phyloP scores from a whole-genome alignment of 257 asterid genomes.

The Ligustrum vulgare region DNA sequence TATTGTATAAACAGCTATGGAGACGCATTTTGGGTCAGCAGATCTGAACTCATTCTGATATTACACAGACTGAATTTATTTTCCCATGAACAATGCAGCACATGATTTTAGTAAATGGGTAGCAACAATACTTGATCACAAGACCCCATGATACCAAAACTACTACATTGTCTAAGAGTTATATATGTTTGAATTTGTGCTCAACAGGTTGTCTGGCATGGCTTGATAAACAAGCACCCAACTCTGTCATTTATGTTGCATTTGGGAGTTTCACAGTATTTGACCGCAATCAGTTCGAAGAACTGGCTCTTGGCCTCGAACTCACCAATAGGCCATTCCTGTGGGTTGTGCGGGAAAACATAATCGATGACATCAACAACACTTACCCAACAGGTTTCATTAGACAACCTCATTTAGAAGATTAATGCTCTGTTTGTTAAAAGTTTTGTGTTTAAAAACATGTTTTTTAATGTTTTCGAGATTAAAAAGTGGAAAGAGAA shows the following conservation, averaged over 20 bases:
- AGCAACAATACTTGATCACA: neutral
- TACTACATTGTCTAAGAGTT: neutral
- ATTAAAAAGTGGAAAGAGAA: too few relatives aligned
- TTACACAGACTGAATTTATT: too few relatives aligned
- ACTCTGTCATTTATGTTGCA: constrained; percentile 31
- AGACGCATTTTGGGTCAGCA: too few relatives aligned
- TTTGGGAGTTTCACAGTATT: constrained; percentile 28
- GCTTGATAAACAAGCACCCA: constrained; percentile 25
- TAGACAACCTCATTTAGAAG: neutral
- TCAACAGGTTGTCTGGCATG: constrained; percentile 18
- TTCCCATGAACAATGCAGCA: too few relatives aligned
- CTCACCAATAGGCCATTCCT: constrained; percentile 22
- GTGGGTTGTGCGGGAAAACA: constrained; percentile 29
- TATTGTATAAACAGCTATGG: too few relatives aligned
- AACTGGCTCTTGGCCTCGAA: constrained; percentile 36
- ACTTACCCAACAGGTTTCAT: constrained; percentile 11
- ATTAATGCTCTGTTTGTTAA: too few relatives aligned
- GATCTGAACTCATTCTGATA: too few relatives aligned
- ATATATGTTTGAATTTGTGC: neutral
- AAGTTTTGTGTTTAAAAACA: too few relatives aligned
- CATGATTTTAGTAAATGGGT: too few relatives aligned
- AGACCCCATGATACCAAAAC: neutral
- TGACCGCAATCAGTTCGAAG: constrained; percentile 23
- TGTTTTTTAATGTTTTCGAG: too few relatives aligned
- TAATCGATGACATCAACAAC: neutral